Evolutionary conservation across 2,329 filamentous ascomycete genomes (phyloP), one percentile per base, ranked within the genome.

Genomic region (Stromatinia cepivora): DNA sequence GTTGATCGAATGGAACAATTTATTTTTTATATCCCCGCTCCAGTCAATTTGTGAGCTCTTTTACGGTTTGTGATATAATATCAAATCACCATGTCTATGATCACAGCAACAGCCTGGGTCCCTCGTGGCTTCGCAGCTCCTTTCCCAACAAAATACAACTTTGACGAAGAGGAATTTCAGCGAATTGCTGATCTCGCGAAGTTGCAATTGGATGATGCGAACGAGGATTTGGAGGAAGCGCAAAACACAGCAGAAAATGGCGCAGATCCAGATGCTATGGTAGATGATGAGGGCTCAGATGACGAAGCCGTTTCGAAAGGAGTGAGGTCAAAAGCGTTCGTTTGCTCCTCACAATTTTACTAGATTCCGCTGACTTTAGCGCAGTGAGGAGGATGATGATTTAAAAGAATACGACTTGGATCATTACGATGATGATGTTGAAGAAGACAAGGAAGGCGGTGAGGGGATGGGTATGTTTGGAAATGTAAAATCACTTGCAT

Each of bases 371-470:
- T 72, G 58, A 74, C 56, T 42, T 67, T 64, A 17, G 31, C 45
- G 7, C 53, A 82, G 82, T 69, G 82, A 87, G 50, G 83, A 90
- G 73, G 93, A 97, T 77, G 92, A 96, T 74, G 94, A 97, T 79
- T 85, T 99, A 63, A 95, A 94, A 81, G 93, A 99, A 81, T 99
- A 97, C 81, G 90, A 99, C 78, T 86, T 99, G 67, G 94, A 98
- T 73, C 89, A 97, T 80, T 99, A 99, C 80, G 95, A 99, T 76
- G 91, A 95, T 74, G 92, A 95, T 59, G 87, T 89, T 10, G 85
- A 87, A 20, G 85, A 87, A 1, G 89, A 88, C 42, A 87, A 92
- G 70, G 84, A 83, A 31, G 81, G 81, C 25, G 88, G 87, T 63
- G 90, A 92, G 77, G 87, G 90, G 67, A 90, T 95, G 85, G 90